These are phyloP conservation scores for Metarhizium anisopliae DNA, from an alignment of 2,329 filamentous ascomycete genomes.

Conservation along the genomic window DNA sequence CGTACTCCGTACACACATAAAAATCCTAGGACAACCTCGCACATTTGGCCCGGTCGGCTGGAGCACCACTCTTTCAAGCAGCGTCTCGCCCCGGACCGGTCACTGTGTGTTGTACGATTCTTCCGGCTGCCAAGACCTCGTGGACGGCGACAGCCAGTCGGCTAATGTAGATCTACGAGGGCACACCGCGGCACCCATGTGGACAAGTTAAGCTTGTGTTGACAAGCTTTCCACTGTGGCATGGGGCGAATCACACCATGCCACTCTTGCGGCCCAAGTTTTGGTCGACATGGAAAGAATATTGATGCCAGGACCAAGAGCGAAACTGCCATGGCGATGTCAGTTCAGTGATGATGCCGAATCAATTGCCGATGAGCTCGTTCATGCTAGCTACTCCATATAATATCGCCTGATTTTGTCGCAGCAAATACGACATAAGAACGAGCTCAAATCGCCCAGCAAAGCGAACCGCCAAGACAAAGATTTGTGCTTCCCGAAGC, in stretches of 20 bases:
- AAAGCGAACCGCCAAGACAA: not conserved
- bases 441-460: not conserved
- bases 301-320: not conserved
- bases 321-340: not conserved
- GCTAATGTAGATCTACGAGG: not conserved
- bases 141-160: not conserved
- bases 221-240: not conserved
- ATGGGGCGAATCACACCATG: not conserved
- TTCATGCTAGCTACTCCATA: not conserved
- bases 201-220: not conserved
- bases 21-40: no score
- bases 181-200: not conserved
- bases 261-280: not conserved
- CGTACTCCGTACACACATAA: no score
- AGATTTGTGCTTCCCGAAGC: not conserved
- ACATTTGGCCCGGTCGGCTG: no score
- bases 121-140: not conserved
- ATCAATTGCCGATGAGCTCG: not conserved
- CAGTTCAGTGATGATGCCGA: not conserved
- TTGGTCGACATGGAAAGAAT: not conserved
- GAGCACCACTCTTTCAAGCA: not conserved
- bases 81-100: not conserved
- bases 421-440: not conserved
- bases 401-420: not conserved
- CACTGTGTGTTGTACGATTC: not conserved